Base-by-base conservation (phyloP, 345 rosid genomes). In the Murraya koenigii region DNA sequence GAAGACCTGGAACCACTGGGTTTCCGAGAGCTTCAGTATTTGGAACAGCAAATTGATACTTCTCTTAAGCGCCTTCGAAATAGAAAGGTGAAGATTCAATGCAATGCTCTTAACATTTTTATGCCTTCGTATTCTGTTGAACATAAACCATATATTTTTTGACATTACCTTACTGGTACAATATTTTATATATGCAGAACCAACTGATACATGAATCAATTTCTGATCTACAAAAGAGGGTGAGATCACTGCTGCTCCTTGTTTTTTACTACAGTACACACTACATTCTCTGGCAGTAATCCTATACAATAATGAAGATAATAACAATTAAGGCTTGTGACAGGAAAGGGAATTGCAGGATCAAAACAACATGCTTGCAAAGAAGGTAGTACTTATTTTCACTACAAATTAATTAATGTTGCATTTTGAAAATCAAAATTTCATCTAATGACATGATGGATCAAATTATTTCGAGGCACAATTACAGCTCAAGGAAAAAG, bases 11-110 rank as follows among this genome's bases (percentile, higher is more conserved):
- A 89, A 56, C 54, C 88, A 44, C 71, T 93, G 71, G 89, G 84
- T 72, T 72, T 87, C 15, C 89, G 88, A 77, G 95, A 95, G 71
- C 92, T 95, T 72, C 98, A 90, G 35, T 81, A 84, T 69, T 74
- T 95, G 76, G 98, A 95, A 84, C 93, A 90, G 66, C 97, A 95
- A 85, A 89, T 95, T 69, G 97, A 89, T 65, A 84, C 79, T 69
- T 88, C 91, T 72, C 95, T 95, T n/a, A 90, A 87, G 87, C 92
- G 89, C 70, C 82, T 88, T n/a, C 86, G 97, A 81, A 78, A 88
- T 64, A 85, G 86, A 85, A 91, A 90, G 97, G 98, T 91, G 22
- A 62, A 49, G 8, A 19, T 38, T 8, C 0, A 10, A 6, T 35
- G 26, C 28, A n/a, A 4, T 52, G 11, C 25, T 26, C 3, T 2